Evolutionary conservation across 192 early-diverging fungal species (phyloP), one percentile per base, ranked within the genome.

Genomic region (Entophlyctis luteolus): DNA sequence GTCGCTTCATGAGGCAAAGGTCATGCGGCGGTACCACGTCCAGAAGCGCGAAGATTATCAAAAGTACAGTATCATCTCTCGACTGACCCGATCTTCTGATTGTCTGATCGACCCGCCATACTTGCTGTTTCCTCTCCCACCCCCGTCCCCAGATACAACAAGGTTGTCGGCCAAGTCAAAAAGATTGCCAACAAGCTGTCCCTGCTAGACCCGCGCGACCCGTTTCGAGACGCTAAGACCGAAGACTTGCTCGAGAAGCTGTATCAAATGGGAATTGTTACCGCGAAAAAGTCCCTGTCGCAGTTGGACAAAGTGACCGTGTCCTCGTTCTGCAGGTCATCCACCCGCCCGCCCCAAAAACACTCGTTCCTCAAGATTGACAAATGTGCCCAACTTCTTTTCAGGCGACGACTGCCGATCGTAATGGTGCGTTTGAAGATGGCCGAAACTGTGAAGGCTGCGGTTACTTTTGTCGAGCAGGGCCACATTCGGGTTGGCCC

Each of bases 391-490:
- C 14, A 45, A 45, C 42, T 12, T 16, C 25, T 52, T 23, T 18
- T 32, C 37, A 81, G 90, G 48, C 85, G 93, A 46, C 77, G 95
- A 31, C 71, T 97, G 31, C 90, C 93, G 20, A 88, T 97, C 36
- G 88, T 97, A 23, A 91, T 98, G 93, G 92, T 91, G 46, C 81
- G 93, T n/a, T 72, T 94, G 32, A 92, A 92, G 75, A 98, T 98
- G 95, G 86, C 93, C 1, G 90, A 98, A 79, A 91, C 89, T 37
- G 92, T 96, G 47, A 90, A 89, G 45, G 85, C 93, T 71, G 95
- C 93, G 12, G 90, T 91, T 20, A 88, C 84, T 31, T 90, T 93
- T 73, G 86, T 98, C 28, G 92, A 96, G 78, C 94, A 98, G 70
- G 95, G 95, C 28, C 95, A 98, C 80, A 82, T 98, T 45, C 85